phyloP scores from a whole-genome alignment of 78 protist genomes.

The Dictyostelium citrinum region DNA sequence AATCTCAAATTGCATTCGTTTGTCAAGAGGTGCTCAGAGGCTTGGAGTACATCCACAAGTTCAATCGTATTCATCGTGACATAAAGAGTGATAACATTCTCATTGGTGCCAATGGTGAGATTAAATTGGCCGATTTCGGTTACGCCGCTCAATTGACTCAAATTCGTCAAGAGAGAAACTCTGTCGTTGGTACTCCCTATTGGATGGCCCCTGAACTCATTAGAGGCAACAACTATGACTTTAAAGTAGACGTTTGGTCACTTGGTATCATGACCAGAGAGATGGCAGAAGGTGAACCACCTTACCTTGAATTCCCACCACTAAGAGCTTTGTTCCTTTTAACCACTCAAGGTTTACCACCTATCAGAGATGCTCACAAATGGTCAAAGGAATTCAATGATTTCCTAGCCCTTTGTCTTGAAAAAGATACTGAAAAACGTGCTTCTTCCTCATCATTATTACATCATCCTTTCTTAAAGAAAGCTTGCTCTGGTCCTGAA shows the following conservation, averaged over 20 bases:
- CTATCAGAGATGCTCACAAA: slow-evolving; percentile 68
- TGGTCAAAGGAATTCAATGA: slow-evolving; percentile 85
- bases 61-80: slow-evolving; percentile 88
- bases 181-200: slow-evolving; percentile 91
- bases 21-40: slow-evolving; percentile 63
- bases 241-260: slow-evolving; percentile 93
- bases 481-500: slow-evolving; percentile 57
- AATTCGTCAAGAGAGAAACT: slow-evolving; percentile 59
- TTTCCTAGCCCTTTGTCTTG: slow-evolving; percentile 86
- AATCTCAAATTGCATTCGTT: slow-evolving; percentile 76
- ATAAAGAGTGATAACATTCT: slow-evolving; percentile 86
- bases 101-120: slow-evolving; percentile 52
- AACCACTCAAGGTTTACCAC: slow-evolving; percentile 93
- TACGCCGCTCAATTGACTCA: slow-evolving; percentile 80
- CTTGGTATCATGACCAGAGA: slow-evolving; percentile 93
- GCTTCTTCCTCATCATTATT: slow-evolving; percentile 37
- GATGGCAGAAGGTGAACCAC: slow-evolving; percentile 95
- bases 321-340: slow-evolving; percentile 91
- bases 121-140: slow-evolving; percentile 91
- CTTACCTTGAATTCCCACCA: slow-evolving; percentile 93
- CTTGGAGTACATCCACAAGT: slow-evolving; percentile 68
- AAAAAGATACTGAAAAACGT: slow-evolving; percentile 84
- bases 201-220: slow-evolving; percentile 96
- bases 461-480: slow-evolving; percentile 63
- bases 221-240: slow-evolving; percentile 87